Base-by-base conservation (phyloP, 139 green algal genomes). In the Mesotaenium endlicherianum region DNA sequence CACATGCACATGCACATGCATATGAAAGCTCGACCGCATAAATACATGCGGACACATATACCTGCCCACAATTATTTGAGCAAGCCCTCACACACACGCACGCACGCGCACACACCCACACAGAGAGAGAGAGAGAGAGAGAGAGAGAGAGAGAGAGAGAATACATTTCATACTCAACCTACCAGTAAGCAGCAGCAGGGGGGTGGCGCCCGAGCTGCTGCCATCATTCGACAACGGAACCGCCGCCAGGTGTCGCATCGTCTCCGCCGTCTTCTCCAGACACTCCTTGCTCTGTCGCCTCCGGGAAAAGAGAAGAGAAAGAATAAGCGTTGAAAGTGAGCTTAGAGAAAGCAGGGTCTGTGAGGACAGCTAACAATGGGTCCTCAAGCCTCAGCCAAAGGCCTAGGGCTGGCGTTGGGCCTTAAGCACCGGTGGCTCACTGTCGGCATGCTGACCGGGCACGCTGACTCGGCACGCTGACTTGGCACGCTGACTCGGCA, bases 261-360 rank as follows among this genome's bases (percentile, higher is more conserved):
- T 91, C 60, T 81, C 26, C 38, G 70, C 72, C 43, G 85, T 90
- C 55, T 90, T 90, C 49, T 84, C 47, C 39, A 91, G 44, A 45
- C 88, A 91, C 88, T 91, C 88, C 16, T 72, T 85, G 30, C 75
- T 86, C 82, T 87, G 81, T 72, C 8, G 43, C 11, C 53, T 26
- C 26, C 26, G 26, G 26, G 26, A 20, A 64, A 64, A 26, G 20
- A 64, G 20, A 64, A 26, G 26, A 64, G 26, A 20, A 64, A 64
- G 53, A 34, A 64, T 64, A 64, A 26, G 20, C 53, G 26, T 34
- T 64, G 20, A 64, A 64, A 64, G 26, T 26, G 26, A 64, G 26
- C 20, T 64, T 64, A 34, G 26, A 34, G 26, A 64, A 34, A 64
- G 26, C 11, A 6, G 11, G 8, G 43, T 72, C 60, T 14, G 17